Evolutionary conservation across 2,329 filamentous ascomycete genomes (phyloP), one percentile per base, ranked within the genome.

Genomic region (Apiospora phragmitis): DNA sequence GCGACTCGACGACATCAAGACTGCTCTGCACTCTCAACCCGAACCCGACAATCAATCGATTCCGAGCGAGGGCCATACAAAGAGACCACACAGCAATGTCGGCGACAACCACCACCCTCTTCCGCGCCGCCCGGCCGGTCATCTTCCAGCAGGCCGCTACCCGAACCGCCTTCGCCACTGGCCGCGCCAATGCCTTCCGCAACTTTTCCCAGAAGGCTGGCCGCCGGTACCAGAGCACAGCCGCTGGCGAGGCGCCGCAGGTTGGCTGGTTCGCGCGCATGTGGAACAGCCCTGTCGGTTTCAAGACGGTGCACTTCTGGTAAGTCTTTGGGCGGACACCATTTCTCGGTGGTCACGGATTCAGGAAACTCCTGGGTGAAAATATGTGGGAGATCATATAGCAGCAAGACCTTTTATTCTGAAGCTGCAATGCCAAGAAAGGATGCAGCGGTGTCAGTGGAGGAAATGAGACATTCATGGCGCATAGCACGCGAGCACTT

Each of bases 251-350:
- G 67, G 73, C 78, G 74, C 75, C 81, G 71, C 80, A 83, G 71
- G 77, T 81, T 73, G 84, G 85, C 79, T 91, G 87, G 86, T 91
- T 96, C 82, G 90, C 92, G 86, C 91, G 91, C 83, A 89, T 97
- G 87, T 94, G 92, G 92, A 90, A 94, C 82, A 94, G 92, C 82
- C 92, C 93, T 73, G 83, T 95, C 74, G 93, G 93, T 68, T 77
- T 95, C 77, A 94, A 94, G 91, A 99, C 96, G 73, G 96, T 99
- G 78, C 96, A 99, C 84, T 99, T 99, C 86, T 99, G 96, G 95
- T 95, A 86, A 75, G 87, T 79, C n/a, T 72, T 67, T 29, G 42
- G 62, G 38, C 47, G 41, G 51, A 32, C 9, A 59, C 29, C 51
- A 26, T 21, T 24, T 21, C 8, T 8, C 35, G 35, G 43, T 24